A percentile compares a stretch with the other conserved stretches of the same genome.
These are phyloP conservation scores for Ascochyta lentis DNA, from an alignment of 2,329 filamentous ascomycete species.

Conservation along the genomic window DNA sequence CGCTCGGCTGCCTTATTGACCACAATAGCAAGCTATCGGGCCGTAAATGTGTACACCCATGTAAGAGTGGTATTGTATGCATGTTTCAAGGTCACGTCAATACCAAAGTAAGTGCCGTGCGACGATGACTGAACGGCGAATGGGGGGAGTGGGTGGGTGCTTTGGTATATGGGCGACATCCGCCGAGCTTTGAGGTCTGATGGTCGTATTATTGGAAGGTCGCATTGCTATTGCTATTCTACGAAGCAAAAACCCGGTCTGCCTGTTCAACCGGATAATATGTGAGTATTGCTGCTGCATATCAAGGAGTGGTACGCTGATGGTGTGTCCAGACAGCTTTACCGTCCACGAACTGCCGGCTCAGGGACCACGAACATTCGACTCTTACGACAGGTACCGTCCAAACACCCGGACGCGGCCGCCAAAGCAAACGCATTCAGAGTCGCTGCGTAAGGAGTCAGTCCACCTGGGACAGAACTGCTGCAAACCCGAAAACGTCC, in stretches of 20 bases:
- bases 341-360: conserved; percentile 4
- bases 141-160: background rate
- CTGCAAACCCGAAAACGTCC: conserved; percentile 15
- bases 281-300: background rate
- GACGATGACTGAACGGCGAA: background rate
- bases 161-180: conserved; percentile 1
- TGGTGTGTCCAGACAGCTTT: conserved; percentile 10
- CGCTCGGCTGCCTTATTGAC: conserved; percentile 12
- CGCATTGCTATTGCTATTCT: background rate
- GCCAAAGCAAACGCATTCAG: background rate
- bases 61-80: conserved; percentile 35
- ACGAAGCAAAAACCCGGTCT: background rate
- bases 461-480: conserved; percentile 4
- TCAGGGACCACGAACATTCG: conserved; percentile 9
- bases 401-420: conserved; percentile 1
- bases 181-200: background rate
- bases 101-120: background rate
- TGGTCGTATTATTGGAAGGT: background rate
- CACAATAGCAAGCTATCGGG: conserved; percentile 16
- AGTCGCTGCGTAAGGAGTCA: conserved; percentile 3
- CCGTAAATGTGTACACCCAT: background rate
- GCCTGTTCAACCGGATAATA: background rate
- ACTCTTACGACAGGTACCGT: background rate
- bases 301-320: conserved; percentile 3
- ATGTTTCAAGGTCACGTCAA: conserved; percentile 24